Conservation (phyloP, 2,329 filamentous ascomycete species). For the Pseudofabraea citricarpa region DNA sequence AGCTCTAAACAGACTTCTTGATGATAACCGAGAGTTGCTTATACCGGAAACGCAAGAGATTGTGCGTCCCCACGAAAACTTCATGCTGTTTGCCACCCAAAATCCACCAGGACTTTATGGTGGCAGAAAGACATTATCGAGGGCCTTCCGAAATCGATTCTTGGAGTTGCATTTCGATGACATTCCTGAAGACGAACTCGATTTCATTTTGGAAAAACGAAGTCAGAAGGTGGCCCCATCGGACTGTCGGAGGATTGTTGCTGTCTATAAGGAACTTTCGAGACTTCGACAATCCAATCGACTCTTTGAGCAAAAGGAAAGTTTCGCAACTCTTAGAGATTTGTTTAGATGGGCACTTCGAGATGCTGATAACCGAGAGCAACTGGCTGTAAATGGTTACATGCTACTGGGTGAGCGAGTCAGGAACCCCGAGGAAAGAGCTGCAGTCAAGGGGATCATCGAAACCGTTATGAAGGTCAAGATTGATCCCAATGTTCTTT, state of each 20-base stretch:
- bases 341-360: conserved; percentile 92
- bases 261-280: conserved; percentile 90
- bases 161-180: conserved; percentile 97
- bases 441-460: conserved; percentile 80
- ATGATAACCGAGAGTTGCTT: conserved; percentile 92
- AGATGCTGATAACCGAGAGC: conserved; percentile 77
- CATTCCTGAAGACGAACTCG: conserved; percentile 90
- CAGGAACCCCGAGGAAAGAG: conserved; percentile 80
- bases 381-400: conserved; percentile 88
- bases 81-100: conserved; percentile 97
- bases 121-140: conserved; percentile 85
- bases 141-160: conserved; percentile 95
- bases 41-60: conserved; percentile 96
- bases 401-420: conserved; percentile 96
- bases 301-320: conserved; percentile 94
- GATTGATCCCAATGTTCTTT: conserved; percentile 70
- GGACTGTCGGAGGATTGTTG: conserved; percentile 86
- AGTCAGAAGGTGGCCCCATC: conserved; percentile 84
- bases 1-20: conserved; percentile 87
- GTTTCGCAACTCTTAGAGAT: conserved; percentile 93
- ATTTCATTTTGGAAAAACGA: conserved; percentile 83
- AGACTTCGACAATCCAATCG: conserved; percentile 83
- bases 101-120: conserved; percentile 96
- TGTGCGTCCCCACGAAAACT: conserved; percentile 86
- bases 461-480: conserved; percentile 85